Conservation (phyloP, 768 basidiomycete species). For the Pulveroboletus sp. region DNA sequence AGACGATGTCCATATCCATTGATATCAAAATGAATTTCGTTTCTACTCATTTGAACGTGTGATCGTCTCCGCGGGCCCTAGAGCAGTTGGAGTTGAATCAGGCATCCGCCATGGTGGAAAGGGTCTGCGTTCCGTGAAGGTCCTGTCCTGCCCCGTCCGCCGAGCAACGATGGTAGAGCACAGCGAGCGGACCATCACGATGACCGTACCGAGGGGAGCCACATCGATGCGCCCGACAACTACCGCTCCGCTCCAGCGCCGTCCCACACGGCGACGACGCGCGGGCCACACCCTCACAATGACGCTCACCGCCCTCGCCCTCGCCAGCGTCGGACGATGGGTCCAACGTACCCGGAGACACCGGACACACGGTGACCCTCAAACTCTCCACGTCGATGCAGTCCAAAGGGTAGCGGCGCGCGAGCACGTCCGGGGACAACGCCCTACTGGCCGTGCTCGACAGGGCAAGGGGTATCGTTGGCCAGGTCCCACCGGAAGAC, state of each 20-base stretch:
- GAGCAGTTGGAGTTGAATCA: not conserved
- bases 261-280: no score
- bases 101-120: slow-evolving; percentile 3
- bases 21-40: not conserved
- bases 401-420: not conserved
- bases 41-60: not conserved
- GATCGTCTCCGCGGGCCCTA: no score
- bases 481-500: not conserved
- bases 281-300: no score
- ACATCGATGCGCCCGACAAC: not conserved
- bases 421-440: not conserved
- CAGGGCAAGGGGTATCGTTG: not conserved
- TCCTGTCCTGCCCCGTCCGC: slow-evolving; percentile 3
- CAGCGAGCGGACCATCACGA: slow-evolving; percentile 2
- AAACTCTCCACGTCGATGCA: not conserved
- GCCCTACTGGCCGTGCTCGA: no score
- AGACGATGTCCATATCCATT: not conserved
- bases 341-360: no score
- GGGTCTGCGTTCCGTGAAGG: slow-evolving; percentile 4
- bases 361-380: no score
- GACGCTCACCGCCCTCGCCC: not conserved
- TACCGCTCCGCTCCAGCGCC: not conserved
- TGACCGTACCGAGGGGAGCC: not conserved
- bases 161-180: slow-evolving; percentile 2
- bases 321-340: not conserved